Evolutionary conservation across 1,139 yeast genomes (phyloP), one percentile per base, ranked within the genome.

Genomic region (Kurtzmaniella quercitrusa): DNA sequence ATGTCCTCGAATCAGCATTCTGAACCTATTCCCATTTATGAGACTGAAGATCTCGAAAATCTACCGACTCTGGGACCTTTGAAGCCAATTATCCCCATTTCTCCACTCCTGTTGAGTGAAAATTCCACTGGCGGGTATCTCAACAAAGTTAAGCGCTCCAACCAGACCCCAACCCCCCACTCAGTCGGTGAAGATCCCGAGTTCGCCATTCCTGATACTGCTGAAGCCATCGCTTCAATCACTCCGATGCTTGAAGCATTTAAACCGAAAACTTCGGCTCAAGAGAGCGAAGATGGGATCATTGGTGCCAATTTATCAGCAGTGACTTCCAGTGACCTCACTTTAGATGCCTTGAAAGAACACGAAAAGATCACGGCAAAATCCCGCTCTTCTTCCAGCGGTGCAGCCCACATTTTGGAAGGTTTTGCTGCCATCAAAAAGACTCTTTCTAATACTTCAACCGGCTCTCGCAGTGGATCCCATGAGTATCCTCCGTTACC

Each of bases 221-320:
- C 70, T 46, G 78, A 70, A 50, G 91, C 93, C 4, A 82, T 85
- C 67, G 91, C 87, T 2, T 77, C 88, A 0, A 79, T 85, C 34
- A 93, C 93, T 0, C 93, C 94, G 2, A 84, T 85, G 62, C 62
- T 85, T 40, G 86, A 84, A 58, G 71, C 78, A 1, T 85, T 83
- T 60, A 74, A 80, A 9, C 94, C 94, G 3, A 85, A 83, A 57
- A 77, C 90, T 0, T 79, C 84, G 1, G 76, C 82, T 3, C 77
- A 82, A 51, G 88, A 80, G 47, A 55, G 64, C 31, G 55, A 56
- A 40, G 53, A 51, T 37, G 59, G 58, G n/a, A 45, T 53, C 3
- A 43, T 50, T 17, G 39, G 43, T 11, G 18, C 44, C 23, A 6
- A 37, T 27, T 36, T 29, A 10, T 47, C 44, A 23, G 34, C 34